phyloP scores from a whole-genome alignment of 805 yeast genomes.

The Suhomyces pyralidae region DNA sequence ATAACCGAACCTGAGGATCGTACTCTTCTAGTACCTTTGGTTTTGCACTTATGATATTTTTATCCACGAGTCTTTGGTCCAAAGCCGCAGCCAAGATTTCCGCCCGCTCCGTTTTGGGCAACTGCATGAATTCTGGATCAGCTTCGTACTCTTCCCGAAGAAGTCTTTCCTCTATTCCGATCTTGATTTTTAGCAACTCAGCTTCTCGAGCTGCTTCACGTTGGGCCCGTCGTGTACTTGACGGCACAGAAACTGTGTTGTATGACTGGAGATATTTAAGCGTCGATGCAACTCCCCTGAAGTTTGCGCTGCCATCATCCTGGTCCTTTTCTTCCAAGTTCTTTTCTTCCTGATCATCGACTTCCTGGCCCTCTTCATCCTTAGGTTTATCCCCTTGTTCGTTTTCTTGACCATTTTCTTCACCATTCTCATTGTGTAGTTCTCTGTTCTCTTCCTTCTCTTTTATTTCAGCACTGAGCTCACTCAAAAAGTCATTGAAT shows the following conservation, averaged over 20 bases:
- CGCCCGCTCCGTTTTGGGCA: slow-evolving; percentile 29
- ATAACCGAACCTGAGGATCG: slow-evolving; percentile 49
- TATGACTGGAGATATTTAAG: slow-evolving; percentile 24
- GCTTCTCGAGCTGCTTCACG: slow-evolving; percentile 25
- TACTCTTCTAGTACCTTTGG: slow-evolving; percentile 24
- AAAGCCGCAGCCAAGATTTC: slow-evolving; percentile 23
- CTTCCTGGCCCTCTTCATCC: slow-evolving; percentile 9
- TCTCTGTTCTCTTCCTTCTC: slow-evolving; percentile 27
- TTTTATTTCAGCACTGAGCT: slow-evolving; percentile 23
- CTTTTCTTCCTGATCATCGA: slow-evolving; percentile 19
- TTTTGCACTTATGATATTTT: slow-evolving; percentile 18
- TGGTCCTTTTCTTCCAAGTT: background rate
- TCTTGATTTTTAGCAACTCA: slow-evolving; percentile 27
- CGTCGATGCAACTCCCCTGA: slow-evolving; percentile 24
- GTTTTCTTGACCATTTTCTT: slow-evolving; percentile 18
- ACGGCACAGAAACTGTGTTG: slow-evolving; percentile 8
- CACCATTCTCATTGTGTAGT: slow-evolving; percentile 19
- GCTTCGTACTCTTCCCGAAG: slow-evolving; percentile 26
- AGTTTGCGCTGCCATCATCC: background rate
- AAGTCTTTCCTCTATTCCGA: slow-evolving; percentile 32
- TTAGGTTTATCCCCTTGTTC: slow-evolving; percentile 12
- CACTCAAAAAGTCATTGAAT: slow-evolving; percentile 37
- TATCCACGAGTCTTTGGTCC: slow-evolving; percentile 26
- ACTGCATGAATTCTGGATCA: slow-evolving; percentile 23
- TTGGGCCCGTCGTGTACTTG: slow-evolving; percentile 3